A percentile compares a stretch with the other conserved stretches of the same genome.
Conservation (phyloP, 2,329 filamentous ascomycete species). For the Pseudogymnoascus sp. region DNA sequence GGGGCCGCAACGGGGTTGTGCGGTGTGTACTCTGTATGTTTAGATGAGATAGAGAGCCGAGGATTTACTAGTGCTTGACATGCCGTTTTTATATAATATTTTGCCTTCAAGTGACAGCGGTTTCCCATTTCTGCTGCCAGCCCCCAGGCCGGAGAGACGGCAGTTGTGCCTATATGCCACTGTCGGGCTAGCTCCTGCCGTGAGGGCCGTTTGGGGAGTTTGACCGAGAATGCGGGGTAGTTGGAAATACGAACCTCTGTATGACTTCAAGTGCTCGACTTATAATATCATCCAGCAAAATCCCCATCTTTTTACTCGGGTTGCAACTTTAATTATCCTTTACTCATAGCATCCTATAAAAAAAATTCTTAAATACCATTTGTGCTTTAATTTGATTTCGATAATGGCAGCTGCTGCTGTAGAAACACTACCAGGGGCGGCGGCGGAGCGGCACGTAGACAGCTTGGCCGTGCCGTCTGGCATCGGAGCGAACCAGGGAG, state of each 20-base stretch:
- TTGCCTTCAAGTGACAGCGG: neutral
- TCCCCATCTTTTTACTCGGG: neutral
- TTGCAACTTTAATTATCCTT: neutral
- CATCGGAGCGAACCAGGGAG: neutral
- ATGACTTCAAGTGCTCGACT: neutral
- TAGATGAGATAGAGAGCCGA: conserved; percentile 1
- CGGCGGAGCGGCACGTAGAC: neutral
- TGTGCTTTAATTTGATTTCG: neutral
- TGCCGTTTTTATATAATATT: neutral
- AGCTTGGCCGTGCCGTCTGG: neutral
- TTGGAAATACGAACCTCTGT: neutral
- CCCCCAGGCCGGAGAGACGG: neutral
- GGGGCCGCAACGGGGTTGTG: neutral
- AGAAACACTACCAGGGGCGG: neutral
- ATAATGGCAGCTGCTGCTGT: conserved; percentile 1
- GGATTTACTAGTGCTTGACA: neutral
- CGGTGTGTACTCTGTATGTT: conserved; percentile 9
- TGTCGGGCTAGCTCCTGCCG: neutral
- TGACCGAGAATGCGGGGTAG: conserved; percentile 1
- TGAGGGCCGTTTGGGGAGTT: neutral
- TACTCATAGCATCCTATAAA: neutral
- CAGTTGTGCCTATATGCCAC: neutral
- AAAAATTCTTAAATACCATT: neutral
- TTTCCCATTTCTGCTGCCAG: neutral
- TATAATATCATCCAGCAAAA: neutral